These are phyloP conservation scores for Fusarium siculi DNA, from an alignment of 2,329 filamentous ascomycete genomes.

Conservation along the genomic window DNA sequence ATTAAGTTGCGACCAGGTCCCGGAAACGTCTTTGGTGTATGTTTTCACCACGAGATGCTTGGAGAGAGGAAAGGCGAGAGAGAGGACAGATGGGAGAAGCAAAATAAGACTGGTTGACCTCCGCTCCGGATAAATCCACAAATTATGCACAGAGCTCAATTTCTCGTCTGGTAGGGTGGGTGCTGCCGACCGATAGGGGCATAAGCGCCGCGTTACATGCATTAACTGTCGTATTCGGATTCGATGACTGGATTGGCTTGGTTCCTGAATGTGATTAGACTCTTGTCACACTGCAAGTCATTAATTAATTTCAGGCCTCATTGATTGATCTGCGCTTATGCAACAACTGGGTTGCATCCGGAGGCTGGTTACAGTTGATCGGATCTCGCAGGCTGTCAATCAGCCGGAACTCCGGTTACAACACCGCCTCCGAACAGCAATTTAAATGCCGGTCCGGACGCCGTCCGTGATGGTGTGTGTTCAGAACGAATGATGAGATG, in stretches of 20 bases:
- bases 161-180: conserved; percentile 37
- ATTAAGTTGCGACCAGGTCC: conserved; percentile 38
- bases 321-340: conserved; percentile 2
- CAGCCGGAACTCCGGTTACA: not conserved
- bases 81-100: conserved; percentile 33
- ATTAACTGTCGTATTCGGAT: conserved; percentile 29
- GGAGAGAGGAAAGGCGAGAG: conserved; percentile 26
- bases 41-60: conserved; percentile 31
- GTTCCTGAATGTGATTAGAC: not conserved
- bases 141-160: conserved; percentile 44
- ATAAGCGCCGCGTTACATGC: conserved; percentile 24
- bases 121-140: conserved; percentile 45
- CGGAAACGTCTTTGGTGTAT: conserved; percentile 35
- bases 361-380: not conserved
- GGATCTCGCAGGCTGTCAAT: not conserved
- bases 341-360: conserved; percentile 5
- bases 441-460: conserved; percentile 8
- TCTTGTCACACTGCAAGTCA: not conserved
- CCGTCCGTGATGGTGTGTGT: not conserved
- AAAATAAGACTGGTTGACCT: conserved; percentile 37
- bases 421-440: not conserved
- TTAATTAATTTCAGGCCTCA: not conserved
- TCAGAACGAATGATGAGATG: not conserved
- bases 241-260: not conserved
- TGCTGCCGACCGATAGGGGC: conserved; percentile 5